phyloP scores from a whole-genome alignment of 1,139 yeast species.

The Yamadazyma membranifaciens region DNA sequence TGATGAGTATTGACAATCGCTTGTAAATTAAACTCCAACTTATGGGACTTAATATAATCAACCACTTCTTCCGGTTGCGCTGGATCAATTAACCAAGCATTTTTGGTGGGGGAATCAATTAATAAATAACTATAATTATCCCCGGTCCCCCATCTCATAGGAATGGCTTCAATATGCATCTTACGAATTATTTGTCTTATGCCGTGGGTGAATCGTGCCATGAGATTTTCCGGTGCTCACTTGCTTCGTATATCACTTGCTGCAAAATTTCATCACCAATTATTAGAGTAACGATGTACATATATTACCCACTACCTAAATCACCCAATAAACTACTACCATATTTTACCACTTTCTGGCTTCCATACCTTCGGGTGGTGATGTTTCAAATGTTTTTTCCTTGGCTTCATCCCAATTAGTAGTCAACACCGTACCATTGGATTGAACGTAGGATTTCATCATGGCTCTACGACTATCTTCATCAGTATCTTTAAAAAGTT shows the following conservation, averaged over 20 bases:
- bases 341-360: conserved; percentile 40
- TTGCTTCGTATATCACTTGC: not conserved
- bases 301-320: not conserved
- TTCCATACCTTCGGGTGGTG: conserved; percentile 75
- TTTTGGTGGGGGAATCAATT: conserved; percentile 62
- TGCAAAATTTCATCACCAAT: not conserved
- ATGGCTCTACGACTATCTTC: conserved; percentile 90
- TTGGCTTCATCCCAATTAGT: conserved; percentile 95
- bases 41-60: conserved; percentile 23
- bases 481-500: conserved; percentile 75
- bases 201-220: not conserved
- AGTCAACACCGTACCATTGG: conserved; percentile 89
- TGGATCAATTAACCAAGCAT: conserved; percentile 88
- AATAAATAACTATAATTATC: conserved; percentile 86
- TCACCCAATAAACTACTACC: not conserved
- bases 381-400: conserved; percentile 60
- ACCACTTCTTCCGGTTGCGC: conserved; percentile 71
- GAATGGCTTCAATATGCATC: conserved; percentile 81
- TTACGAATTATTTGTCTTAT: conserved; percentile 25
- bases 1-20: conserved; percentile 95
- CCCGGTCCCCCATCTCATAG: conserved; percentile 95
- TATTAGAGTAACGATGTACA: not conserved
- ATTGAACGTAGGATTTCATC: conserved; percentile 95
- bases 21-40: conserved; percentile 42
- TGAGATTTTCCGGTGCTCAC: not conserved